Base-by-base conservation (phyloP, 805 yeast genomes). In the Kluyveromyces aestuarii region DNA sequence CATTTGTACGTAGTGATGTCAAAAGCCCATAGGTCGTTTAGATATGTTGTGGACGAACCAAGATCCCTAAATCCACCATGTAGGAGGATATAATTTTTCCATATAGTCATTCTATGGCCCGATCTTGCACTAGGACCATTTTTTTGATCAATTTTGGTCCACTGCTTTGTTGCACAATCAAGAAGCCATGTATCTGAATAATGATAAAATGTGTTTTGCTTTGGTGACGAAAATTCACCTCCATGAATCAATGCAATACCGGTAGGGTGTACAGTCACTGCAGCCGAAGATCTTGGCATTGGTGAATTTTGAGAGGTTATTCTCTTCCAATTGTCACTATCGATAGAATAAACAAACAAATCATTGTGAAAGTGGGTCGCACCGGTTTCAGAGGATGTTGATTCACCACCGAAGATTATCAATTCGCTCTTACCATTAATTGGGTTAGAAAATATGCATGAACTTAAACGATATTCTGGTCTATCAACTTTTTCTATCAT, bases 191-290 rank as follows among this genome's bases (percentile, higher is more conserved):
- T 84, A 62, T 91, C 99, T 16, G 96, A 91, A 64, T 87, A 91
- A 67, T 91, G 99, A 64, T 93, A 93, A 67, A 91, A 91, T 0
- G 96, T 88, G 45, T 87, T 80, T 65, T 91, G 99, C 59, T 91
- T 91, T 3, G 98, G 98, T 14, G 96, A 86, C 1, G 96, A 87
- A 58, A 93, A 91, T 67, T 91, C 99, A 59, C 99, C 99, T 45
- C 98, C 99, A 69, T 88, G 93, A 72, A 91, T 68, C 51, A 91
- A 64, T 27, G 87, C 76, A 2, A 90, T 71, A 10, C 98, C 98
- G 2, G 89, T 80, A 1, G 96, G 96, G 66, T 91, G 98, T 0
- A 87, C 83, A 52, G 90, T 82, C 87, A 90, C 86, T 1, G 96
- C 86, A 56, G 95, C 96, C 0, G 96, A 88, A 0, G 96, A 86